Evolutionary conservation across 2,329 filamentous ascomycete species (phyloP).

Genomic region (Fusarium ramigenum): DNA sequence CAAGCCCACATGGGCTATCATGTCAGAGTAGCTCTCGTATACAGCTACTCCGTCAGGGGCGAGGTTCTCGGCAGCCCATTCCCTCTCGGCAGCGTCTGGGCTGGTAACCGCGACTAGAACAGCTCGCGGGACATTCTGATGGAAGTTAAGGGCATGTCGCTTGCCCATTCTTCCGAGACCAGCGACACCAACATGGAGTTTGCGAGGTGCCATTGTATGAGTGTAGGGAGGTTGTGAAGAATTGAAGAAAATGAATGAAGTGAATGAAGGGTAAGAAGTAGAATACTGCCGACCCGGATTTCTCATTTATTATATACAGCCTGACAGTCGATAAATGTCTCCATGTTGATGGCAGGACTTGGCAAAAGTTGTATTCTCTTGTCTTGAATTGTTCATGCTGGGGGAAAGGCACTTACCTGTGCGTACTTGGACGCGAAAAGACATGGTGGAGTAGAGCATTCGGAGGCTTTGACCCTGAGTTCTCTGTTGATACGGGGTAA

Average conservation of each 20-base stretch:
- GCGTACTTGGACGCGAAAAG: background rate
- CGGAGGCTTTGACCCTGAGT: background rate
- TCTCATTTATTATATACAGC: background rate
- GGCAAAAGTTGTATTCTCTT: background rate
- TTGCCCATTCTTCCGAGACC: constrained; percentile 64
- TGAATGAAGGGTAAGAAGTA: background rate
- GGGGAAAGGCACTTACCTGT: accelerated
- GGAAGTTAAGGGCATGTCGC: constrained; percentile 59
- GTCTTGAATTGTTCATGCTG: accelerated
- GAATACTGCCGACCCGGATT: background rate
- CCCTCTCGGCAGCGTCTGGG: constrained; percentile 55
- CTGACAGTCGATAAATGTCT: background rate
- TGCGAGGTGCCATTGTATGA: constrained; percentile 31
- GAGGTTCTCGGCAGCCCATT: constrained; percentile 56
- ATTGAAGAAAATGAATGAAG: background rate
- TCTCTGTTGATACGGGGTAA: background rate
- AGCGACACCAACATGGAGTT: constrained; percentile 56
- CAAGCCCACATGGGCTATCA: constrained; percentile 52
- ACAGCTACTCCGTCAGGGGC: constrained; percentile 54
- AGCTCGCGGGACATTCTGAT: constrained; percentile 57
- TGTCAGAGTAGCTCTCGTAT: constrained; percentile 57
- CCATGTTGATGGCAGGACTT: accelerated
- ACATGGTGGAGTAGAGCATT: background rate
- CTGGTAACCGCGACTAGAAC: constrained; percentile 60
- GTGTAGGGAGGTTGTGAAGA: background rate